A percentile compares a stretch with the other conserved stretches of the same genome.
Conservation (phyloP, 441 rosid species). For the Brassica hybrid region DNA sequence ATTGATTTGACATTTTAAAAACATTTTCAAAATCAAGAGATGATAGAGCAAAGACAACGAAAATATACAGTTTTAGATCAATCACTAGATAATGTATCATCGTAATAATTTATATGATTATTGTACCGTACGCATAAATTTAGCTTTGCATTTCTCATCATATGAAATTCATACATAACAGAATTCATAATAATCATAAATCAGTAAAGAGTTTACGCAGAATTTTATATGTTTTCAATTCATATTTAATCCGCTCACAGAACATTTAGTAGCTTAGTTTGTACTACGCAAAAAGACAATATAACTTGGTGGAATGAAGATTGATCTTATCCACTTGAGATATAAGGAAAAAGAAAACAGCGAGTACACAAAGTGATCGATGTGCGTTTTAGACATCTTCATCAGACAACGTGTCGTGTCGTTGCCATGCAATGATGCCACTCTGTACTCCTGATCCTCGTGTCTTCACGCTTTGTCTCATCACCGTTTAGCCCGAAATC, state of each 20-base stretch:
- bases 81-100: neutral
- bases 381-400: slow-evolving; percentile 24
- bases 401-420: slow-evolving; percentile 44
- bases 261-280: neutral
- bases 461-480: slow-evolving; percentile 30
- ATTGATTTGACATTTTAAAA: neutral
- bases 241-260: neutral
- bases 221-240: too few species aligned
- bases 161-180: neutral
- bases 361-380: slow-evolving; percentile 6
- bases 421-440: slow-evolving; percentile 47
- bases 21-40: neutral
- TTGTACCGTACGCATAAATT: neutral
- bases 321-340: slow-evolving; percentile 40
- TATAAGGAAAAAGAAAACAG: slow-evolving; percentile 14
- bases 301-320: slow-evolving; percentile 7
- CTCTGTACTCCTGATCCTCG: slow-evolving; percentile 31
- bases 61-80: neutral
- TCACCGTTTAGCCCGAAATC: slow-evolving; percentile 17
- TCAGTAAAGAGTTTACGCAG: neutral
- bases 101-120: neutral
- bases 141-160: neutral
- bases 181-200: neutral
- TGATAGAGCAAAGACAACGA: neutral
- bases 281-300: slow-evolving; percentile 6